Evolutionary conservation across 805 yeast genomes (phyloP).

Genomic region (Debaryomyces prosopidis): DNA sequence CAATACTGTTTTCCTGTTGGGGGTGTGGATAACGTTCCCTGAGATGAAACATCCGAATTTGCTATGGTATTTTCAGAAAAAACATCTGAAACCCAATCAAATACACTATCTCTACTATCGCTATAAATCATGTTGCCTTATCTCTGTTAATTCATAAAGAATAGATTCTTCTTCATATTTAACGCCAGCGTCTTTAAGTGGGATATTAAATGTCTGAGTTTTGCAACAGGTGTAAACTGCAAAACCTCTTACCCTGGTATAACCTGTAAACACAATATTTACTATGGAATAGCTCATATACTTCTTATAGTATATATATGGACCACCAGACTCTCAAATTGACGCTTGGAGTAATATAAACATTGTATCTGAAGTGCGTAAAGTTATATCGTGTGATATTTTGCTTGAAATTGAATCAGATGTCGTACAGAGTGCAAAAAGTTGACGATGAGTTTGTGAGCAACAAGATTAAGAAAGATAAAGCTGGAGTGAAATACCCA

Average conservation of each 20-base stretch:
- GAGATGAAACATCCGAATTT: conserved; percentile 1
- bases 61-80: background rate
- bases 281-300: too few relatives aligned
- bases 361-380: too few relatives aligned
- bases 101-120: conserved; percentile 3
- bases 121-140: background rate
- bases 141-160: background rate
- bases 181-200: background rate
- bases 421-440: conserved; percentile 18
- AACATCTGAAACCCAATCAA: conserved; percentile 1
- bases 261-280: background rate
- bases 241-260: background rate
- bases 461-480: conserved; percentile 11
- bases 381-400: too few relatives aligned
- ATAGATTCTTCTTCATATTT: too few relatives aligned
- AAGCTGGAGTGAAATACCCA: conserved; percentile 28
- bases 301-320: too few relatives aligned
- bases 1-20: conserved; percentile 10
- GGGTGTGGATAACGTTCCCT: conserved; percentile 1
- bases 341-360: too few relatives aligned
- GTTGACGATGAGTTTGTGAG: conserved; percentile 15
- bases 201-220: background rate
- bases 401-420: conserved; percentile 1
- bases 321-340: too few relatives aligned
- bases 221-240: conserved; percentile 1